Base-by-base conservation (phyloP, 2,329 filamentous ascomycete genomes). In the Hypocreales sp. region DNA sequence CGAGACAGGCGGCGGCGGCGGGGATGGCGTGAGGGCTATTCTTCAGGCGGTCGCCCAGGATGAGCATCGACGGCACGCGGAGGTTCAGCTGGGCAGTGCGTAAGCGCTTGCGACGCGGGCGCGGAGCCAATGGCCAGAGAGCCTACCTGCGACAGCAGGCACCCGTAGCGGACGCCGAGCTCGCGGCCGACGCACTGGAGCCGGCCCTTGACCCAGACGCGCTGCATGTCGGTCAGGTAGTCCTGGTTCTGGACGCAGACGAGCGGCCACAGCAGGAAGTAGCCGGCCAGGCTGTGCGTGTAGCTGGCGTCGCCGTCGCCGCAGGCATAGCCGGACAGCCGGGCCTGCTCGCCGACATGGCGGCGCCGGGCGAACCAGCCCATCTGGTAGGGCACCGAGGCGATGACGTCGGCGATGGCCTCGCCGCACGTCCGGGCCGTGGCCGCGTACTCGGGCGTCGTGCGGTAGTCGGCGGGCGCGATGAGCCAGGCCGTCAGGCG, bases 61-160 rank as follows among this genome's bases (percentile, higher is more conserved):
- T 70, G 33, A 71, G 54, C 67, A 73, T 72, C 2, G 66, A 72
- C 3, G 69, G 69, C 15, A 71, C 53, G 14, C 68, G 64, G 27
- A 73, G 44, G 40, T 67, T 58, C 31, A 71, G 55, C n/a, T n/a
- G n/a, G n/a, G n/a, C n/a, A n/a, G n/a, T 25, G 23, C 22, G 24
- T 34, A n/a, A 34, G 31, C 18, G 21, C 20, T n/a, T n/a, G n/a
- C n/a, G n/a, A n/a, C n/a, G n/a, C n/a, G n/a, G n/a, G n/a, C n/a
- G n/a, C n/a, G n/a, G n/a, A n/a, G n/a, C n/a, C n/a, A n/a, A n/a
- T n/a, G n/a, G n/a, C n/a, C n/a, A n/a, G n/a, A n/a, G n/a, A n/a
- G n/a, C n/a, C n/a, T n/a, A n/a, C n/a, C 66, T 71, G 54, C n/a
- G 55, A 51, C 20, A 73, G 40, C 24, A 67, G 61, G 24, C 62